Evolutionary conservation across 176 grass and related monocot species (phyloP).

Genomic region (Aechmea fasciata): DNA sequence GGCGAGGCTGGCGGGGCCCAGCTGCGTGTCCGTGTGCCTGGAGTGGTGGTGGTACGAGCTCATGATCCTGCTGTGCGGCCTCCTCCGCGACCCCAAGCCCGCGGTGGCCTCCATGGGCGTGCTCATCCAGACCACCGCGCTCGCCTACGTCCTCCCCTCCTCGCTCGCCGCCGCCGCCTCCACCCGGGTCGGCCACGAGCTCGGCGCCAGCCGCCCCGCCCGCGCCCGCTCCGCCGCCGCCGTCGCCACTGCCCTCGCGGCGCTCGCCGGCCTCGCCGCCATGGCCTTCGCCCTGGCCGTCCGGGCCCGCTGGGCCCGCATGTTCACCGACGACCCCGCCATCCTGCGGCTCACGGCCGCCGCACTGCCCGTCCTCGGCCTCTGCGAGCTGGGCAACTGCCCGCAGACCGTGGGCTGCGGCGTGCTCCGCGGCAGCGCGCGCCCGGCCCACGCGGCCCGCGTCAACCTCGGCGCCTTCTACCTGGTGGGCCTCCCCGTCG

Average conservation of each 20-base stretch:
- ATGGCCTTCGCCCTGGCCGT: conserved; percentile 62
- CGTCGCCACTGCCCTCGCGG: conserved; percentile 47
- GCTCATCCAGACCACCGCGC: conserved; percentile 93
- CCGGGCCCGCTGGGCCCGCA: conserved; percentile 52
- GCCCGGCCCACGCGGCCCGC: conserved; percentile 62
- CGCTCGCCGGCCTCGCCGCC: conserved; percentile 52
- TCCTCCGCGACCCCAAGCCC: conserved; percentile 67
- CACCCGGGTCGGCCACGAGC: conserved; percentile 84
- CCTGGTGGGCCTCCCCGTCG: conserved; percentile 78
- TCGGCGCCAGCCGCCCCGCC: conserved; percentile 65
- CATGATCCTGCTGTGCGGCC: conserved; percentile 91
- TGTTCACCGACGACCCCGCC: conserved; percentile 62
- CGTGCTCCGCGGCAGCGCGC: conserved; percentile 73
- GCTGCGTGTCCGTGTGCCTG: conserved; percentile 86
- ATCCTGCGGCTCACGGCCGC: conserved; percentile 56
- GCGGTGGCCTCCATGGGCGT: conserved; percentile 96
- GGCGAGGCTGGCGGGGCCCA: conserved; percentile 47
- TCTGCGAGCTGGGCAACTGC: conserved; percentile 98
- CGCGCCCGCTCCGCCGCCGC: conserved; percentile 44
- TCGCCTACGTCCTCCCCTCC: conserved; percentile 91
- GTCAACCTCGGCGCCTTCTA: conserved; percentile 99
- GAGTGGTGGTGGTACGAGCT: conserved; percentile 99
- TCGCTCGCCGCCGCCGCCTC: conserved; percentile 76
- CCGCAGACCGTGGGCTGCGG: conserved; percentile 97
- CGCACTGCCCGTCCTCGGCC: conserved; percentile 71